Evolutionary conservation across 176 grass and related monocot species (phyloP), one percentile per base, ranked within the genome.

Genomic region (Bolboschoenus planiculmis): DNA sequence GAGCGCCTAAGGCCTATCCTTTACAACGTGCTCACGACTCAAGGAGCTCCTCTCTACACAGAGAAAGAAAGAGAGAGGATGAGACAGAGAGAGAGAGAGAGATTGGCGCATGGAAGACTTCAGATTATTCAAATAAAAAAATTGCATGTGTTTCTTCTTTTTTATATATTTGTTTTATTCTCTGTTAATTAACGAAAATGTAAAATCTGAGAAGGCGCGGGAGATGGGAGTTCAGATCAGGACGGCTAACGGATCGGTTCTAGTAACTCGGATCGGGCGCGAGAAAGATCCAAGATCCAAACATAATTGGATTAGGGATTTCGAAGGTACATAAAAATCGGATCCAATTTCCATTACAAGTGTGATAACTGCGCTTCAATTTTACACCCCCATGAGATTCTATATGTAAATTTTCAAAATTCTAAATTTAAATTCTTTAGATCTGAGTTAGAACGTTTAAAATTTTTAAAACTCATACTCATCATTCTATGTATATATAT

Each of bases 21-120:
- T 46, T 24, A 48, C 36, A 82, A 82, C 79, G 79, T 82, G 79
- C 39, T 82, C n/a, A 44, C 79, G 27, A 82, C 79, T 82, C 79
- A 82, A 47, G 50, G 75, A 78, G 16, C 53, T 80, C 51, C 10
- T n/a, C 51, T 34, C 34, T 78, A 53, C 44, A 31, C 13, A 56
- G 30, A 79, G 74, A 74, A 3, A 78, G 71, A 76, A n/a, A n/a
- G n/a, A n/a, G n/a, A n/a, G n/a, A n/a, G n/a, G 14, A 20, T n/a
- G 75, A 76, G 40, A 48, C 15, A 76, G 15, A 75, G 21, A 47
- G 14, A 20, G 11, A 8, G 7, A 78, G 47, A 78, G 78, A 80
- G 78, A 60, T 80, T 80, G 2, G 78, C 57, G 57, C 24, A 46
- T 47, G 34, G 40, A 82, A 62, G 79, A 82, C 79, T 82, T 82